Percentiles rank a stretch among this genome's conserved stretches.
phyloP scores from a whole-genome alignment of 2,329 filamentous ascomycete genomes.

The Fusarium phyllophilum region DNA sequence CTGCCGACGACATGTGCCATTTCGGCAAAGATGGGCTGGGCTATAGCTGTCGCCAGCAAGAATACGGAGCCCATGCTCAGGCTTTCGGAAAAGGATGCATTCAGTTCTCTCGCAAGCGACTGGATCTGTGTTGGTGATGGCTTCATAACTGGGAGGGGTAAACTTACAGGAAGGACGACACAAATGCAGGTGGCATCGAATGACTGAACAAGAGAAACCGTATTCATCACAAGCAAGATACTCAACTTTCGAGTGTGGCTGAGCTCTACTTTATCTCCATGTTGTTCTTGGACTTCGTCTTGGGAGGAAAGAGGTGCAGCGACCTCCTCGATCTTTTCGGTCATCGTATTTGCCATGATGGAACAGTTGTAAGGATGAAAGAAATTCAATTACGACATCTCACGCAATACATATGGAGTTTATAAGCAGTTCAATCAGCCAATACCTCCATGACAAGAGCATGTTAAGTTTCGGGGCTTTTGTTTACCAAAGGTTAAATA shows the following conservation, averaged over 20 bases:
- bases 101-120: constrained; percentile 40
- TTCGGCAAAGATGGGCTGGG: constrained; percentile 61
- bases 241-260: constrained; percentile 12
- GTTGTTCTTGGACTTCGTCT: background rate
- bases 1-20: constrained; percentile 51
- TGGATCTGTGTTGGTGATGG: constrained; percentile 7
- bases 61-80: constrained; percentile 68
- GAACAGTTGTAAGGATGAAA: background rate
- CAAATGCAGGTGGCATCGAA: constrained; percentile 45
- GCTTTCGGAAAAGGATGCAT: constrained; percentile 40
- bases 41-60: constrained; percentile 71
- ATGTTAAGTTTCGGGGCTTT: background rate
- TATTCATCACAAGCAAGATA: constrained; percentile 37
- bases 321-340: background rate
- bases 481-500: background rate
- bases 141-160: background rate
- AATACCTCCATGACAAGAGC: background rate
- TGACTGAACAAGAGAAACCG: constrained; percentile 36
- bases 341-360: background rate
- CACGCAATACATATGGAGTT: background rate
- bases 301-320: background rate
- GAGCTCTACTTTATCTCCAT: background rate
- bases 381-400: background rate
- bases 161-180: constrained; percentile 43
- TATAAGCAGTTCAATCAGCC: background rate